These are phyloP conservation scores for Nepenthes gracilis DNA, from an alignment of 148 eudicot genomes.

Conservation along the genomic window DNA sequence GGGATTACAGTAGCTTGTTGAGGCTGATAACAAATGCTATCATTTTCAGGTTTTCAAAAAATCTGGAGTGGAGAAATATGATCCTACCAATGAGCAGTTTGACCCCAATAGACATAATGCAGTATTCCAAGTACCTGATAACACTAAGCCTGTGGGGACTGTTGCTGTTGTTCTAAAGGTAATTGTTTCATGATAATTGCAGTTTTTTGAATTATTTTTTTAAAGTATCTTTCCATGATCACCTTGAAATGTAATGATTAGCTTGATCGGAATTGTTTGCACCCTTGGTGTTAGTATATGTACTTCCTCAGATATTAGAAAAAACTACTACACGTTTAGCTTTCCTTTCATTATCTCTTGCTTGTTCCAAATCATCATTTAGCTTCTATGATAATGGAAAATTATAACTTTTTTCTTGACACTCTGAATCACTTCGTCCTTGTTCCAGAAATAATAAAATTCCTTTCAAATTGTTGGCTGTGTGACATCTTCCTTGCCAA, in stretches of 20 bases:
- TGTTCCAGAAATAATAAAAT: too few relatives aligned
- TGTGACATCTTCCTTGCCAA: too few relatives aligned
- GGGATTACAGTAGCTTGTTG: neutral
- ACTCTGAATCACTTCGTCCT: too few relatives aligned
- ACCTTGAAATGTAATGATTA: too few relatives aligned
- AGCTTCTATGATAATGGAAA: too few relatives aligned
- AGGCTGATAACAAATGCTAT: neutral
- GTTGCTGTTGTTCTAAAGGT: slow-evolving; percentile 94
- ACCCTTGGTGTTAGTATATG: too few relatives aligned
- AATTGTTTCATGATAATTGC: slow-evolving; percentile 7
- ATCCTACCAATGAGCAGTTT: slow-evolving; percentile 73
- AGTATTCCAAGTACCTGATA: slow-evolving; percentile 86
- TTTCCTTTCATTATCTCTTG: neutral
- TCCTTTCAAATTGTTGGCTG: too few relatives aligned
- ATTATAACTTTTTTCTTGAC: too few relatives aligned
- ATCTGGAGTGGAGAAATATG: slow-evolving; percentile 69
- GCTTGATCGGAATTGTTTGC: too few relatives aligned
- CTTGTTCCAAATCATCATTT: neutral
- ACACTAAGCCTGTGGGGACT: slow-evolving; percentile 65
- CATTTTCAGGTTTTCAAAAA: slow-evolving; percentile 64
- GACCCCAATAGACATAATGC: slow-evolving; percentile 93
- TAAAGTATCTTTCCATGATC: too few relatives aligned
- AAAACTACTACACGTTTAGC: neutral
- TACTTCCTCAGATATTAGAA: too few relatives aligned
- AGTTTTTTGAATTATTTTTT: neutral